Evolutionary conservation across 176 grass and related monocot species (phyloP).

Genomic region (Triticum dicoccoides): DNA sequence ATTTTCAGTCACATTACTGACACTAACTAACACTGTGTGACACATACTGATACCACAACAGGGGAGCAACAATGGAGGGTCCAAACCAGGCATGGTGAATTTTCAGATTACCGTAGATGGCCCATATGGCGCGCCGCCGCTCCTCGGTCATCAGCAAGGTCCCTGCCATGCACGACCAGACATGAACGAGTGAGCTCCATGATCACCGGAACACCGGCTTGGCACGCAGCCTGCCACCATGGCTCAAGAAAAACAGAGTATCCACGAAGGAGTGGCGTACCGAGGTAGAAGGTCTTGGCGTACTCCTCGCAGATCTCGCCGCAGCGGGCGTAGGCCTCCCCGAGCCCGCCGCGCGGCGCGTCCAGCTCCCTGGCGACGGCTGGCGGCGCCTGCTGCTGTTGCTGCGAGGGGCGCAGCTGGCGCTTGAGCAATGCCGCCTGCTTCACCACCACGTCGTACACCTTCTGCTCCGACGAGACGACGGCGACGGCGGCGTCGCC

Average conservation of each 20-base stretch:
- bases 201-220: neutral
- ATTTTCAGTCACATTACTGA: neutral
- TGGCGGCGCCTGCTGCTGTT: neutral
- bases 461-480: slow-evolving; percentile 80
- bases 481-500: slow-evolving; percentile 49
- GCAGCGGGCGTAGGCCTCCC: slow-evolving; percentile 68
- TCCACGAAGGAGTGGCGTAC: slow-evolving; percentile 10
- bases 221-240: neutral
- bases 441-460: slow-evolving; percentile 82
- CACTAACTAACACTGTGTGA: neutral
- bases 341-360: slow-evolving; percentile 54
- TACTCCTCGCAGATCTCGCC: slow-evolving; percentile 89
- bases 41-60: neutral
- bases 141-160: slow-evolving; percentile 94
- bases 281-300: slow-evolving; percentile 95
- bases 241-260: neutral
- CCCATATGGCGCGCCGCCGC: slow-evolving; percentile 90
- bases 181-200: neutral
- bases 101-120: slow-evolving; percentile 74
- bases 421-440: slow-evolving; percentile 75
- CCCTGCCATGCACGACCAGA: slow-evolving; percentile 38
- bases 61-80: neutral
- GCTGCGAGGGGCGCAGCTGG: slow-evolving; percentile 27
- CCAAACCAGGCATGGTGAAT: neutral
- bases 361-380: slow-evolving; percentile 8